Conservation (phyloP, 768 basidiomycete genomes). For the Collybia sordida region DNA sequence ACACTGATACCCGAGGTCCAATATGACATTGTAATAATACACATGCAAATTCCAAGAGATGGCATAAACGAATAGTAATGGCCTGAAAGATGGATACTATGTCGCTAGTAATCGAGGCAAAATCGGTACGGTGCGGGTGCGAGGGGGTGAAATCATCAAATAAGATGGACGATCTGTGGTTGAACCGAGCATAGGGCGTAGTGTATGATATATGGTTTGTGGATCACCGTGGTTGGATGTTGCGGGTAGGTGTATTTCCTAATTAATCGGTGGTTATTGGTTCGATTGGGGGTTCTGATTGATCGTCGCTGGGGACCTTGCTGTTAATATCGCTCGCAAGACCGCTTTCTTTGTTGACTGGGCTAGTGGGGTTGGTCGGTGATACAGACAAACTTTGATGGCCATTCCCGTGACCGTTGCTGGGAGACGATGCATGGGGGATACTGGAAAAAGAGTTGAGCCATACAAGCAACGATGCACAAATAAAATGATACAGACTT, state of each 20-base stretch:
- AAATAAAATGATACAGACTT: constrained; percentile 55
- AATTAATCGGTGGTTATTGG: constrained; percentile 11
- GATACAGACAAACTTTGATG: constrained; percentile 68
- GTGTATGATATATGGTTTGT: constrained; percentile 15
- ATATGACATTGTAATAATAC: constrained; percentile 27
- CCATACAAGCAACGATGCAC: constrained; percentile 4
- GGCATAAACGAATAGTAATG: constrained; percentile 30
- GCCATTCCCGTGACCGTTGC: constrained; percentile 42
- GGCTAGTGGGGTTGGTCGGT: constrained; percentile 68
- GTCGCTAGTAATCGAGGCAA: constrained; percentile 17
- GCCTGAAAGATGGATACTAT: constrained; percentile 18
- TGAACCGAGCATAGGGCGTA: constrained; percentile 12
- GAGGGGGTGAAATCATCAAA: constrained; percentile 11
- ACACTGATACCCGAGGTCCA: constrained; percentile 15
- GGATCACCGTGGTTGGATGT: not conserved
- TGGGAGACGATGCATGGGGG: constrained; percentile 82
- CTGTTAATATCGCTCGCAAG: constrained; percentile 40
- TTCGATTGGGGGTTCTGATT: constrained; percentile 5
- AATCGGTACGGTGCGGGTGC: constrained; percentile 20
- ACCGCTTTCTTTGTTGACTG: constrained; percentile 63
- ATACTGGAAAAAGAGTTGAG: constrained; percentile 54
- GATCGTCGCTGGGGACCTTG: constrained; percentile 25
- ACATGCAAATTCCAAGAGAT: constrained; percentile 38
- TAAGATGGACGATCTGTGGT: constrained; percentile 8
- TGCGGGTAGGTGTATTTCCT: not conserved